Conservation (phyloP, 768 basidiomycete genomes). For the Solioccasus polychromus region DNA sequence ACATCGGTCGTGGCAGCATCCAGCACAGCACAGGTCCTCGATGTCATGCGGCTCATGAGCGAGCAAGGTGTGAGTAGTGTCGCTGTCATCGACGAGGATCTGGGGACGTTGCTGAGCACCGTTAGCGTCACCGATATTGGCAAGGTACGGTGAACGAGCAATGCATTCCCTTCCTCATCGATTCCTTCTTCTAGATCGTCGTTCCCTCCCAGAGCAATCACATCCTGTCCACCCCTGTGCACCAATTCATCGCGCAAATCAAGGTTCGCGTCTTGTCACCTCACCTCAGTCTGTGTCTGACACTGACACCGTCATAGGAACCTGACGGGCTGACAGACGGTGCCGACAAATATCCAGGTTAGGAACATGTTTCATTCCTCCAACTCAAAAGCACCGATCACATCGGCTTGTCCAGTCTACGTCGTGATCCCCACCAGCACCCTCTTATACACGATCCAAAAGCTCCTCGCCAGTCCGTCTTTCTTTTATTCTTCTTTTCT, state of each 20-base stretch:
- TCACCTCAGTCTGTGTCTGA: neutral
- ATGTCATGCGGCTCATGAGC: slow-evolving; percentile 85
- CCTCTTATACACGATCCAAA: slow-evolving; percentile 71
- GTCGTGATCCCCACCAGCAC: slow-evolving; percentile 65
- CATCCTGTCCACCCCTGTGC: slow-evolving; percentile 63
- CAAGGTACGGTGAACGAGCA: slow-evolving; percentile 42
- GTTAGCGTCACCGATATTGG: slow-evolving; percentile 84
- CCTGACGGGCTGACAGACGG: slow-evolving; percentile 79
- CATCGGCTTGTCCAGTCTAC: slow-evolving; percentile 51
- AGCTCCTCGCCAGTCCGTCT: slow-evolving; percentile 74
- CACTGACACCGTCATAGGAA: slow-evolving; percentile 38
- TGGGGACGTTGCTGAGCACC: slow-evolving; percentile 62
- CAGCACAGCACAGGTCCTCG: slow-evolving; percentile 61
- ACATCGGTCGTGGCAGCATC: slow-evolving; percentile 60
- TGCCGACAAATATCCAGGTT: slow-evolving; percentile 75
- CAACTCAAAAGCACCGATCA: neutral
- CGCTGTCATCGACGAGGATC: slow-evolving; percentile 69
- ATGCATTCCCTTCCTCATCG: neutral
- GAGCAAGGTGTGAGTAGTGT: slow-evolving; percentile 82
- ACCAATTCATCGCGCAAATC: slow-evolving; percentile 68
- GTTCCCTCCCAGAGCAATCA: slow-evolving; percentile 80
- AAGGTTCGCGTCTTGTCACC: slow-evolving; percentile 52
- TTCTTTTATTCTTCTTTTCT: neutral
- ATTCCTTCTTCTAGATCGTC: slow-evolving; percentile 50
- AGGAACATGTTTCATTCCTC: slow-evolving; percentile 1